Evolutionary conservation across 148 eudicot species (phyloP).

Genomic region (Heliamphora exappendiculata): DNA sequence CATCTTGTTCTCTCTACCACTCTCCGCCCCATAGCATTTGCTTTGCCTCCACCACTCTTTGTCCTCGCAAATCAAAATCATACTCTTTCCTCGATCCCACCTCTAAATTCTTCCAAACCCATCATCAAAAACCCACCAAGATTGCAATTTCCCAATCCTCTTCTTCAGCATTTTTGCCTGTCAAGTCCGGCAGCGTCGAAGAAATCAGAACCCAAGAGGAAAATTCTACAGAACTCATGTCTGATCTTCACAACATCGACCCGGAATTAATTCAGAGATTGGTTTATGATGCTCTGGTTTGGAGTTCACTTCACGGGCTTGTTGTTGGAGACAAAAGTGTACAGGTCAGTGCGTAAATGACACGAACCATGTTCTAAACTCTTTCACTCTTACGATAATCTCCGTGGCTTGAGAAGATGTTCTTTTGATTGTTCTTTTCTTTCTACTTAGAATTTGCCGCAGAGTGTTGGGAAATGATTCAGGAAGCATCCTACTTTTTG

Average conservation of each 20-base stretch:
- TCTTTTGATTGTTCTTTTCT: background rate
- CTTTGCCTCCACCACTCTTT: slow-evolving; percentile 11
- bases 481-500: too few relatives aligned
- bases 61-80: slow-evolving; percentile 16
- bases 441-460: too few relatives aligned
- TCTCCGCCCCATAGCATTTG: slow-evolving; percentile 7
- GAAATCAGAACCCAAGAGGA: slow-evolving; percentile 20
- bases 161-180: slow-evolving; percentile 9
- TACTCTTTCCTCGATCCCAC: background rate
- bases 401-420: background rate
- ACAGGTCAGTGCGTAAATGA: slow-evolving; percentile 35
- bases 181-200: slow-evolving; percentile 24
- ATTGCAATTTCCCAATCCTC: slow-evolving; percentile 22
- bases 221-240: slow-evolving; percentile 20
- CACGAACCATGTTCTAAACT: background rate
- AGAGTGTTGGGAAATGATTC: too few relatives aligned
- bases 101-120: slow-evolving; percentile 7
- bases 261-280: slow-evolving; percentile 47
- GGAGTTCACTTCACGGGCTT: slow-evolving; percentile 85
- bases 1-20: slow-evolving; percentile 13
- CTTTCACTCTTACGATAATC: background rate
- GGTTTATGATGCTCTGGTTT: slow-evolving; percentile 69
- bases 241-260: slow-evolving; percentile 53
- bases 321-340: slow-evolving; percentile 65
- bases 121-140: slow-evolving; percentile 4